These are phyloP conservation scores for Amaranthus tricolor DNA, from an alignment of 179 eudicot genomes.

Conservation along the genomic window DNA sequence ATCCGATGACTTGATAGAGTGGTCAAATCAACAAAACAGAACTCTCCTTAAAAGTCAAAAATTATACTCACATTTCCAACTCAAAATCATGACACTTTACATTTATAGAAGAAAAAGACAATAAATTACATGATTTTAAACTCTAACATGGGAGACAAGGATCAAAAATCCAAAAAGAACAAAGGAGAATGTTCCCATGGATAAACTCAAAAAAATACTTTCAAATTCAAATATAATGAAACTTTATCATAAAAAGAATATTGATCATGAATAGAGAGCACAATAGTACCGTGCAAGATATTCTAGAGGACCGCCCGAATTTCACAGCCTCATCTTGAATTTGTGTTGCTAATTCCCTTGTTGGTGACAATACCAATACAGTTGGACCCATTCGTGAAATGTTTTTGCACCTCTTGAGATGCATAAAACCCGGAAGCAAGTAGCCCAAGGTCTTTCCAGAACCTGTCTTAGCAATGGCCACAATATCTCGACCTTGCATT, in stretches of 20 bases:
- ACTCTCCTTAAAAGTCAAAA: neutral
- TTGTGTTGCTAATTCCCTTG: slow-evolving; percentile 96
- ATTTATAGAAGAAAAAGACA: neutral
- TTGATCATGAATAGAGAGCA: neutral
- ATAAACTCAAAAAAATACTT: neutral
- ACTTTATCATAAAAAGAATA: neutral
- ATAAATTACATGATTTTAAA: neutral
- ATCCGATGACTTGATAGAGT: neutral
- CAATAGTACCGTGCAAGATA: slow-evolving; percentile 69
- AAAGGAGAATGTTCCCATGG: neutral
- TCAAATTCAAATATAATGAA: neutral
- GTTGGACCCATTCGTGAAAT: slow-evolving; percentile 83
- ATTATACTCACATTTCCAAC: neutral
- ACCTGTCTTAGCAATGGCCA: slow-evolving; percentile 98
- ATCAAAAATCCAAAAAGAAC: neutral
- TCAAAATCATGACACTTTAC: neutral
- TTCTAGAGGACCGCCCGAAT: slow-evolving; percentile 79
- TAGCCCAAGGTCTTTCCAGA: slow-evolving; percentile 98
- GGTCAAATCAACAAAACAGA: neutral
- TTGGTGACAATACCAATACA: slow-evolving; percentile 86
- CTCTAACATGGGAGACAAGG: neutral
- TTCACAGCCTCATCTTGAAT: slow-evolving; percentile 93
- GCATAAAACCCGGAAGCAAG: slow-evolving; percentile 82
- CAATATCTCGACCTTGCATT: slow-evolving; percentile 82
- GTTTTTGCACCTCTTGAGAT: slow-evolving; percentile 61